Percentiles rank a stretch among this genome's conserved stretches.
These are phyloP conservation scores for Acanthamoeba lenticulata DNA, from an alignment of 208 protist genomes.

Conservation along the genomic window DNA sequence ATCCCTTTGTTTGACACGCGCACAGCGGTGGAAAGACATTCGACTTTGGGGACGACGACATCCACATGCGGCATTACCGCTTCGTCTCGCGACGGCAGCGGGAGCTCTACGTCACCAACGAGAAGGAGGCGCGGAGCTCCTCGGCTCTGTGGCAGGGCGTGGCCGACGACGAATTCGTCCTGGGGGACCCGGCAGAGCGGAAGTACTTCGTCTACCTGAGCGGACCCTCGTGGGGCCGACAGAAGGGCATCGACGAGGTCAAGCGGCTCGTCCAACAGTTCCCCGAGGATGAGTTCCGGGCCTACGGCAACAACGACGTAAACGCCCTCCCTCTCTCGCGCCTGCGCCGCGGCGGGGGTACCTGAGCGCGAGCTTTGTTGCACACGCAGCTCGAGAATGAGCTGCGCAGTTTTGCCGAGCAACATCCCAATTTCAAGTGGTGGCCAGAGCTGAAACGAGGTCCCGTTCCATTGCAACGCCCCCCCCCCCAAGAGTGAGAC, in stretches of 20 bases:
- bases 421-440: neutral
- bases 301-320: neutral
- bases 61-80: neutral
- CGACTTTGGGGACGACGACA: neutral
- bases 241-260: neutral
- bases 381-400: neutral
- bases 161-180: neutral
- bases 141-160: neutral
- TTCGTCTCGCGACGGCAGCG: neutral
- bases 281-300: neutral
- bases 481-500: too few species aligned
- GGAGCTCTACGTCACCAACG: neutral
- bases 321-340: neutral
- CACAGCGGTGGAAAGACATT: neutral
- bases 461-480: neutral
- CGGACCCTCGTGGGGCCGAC: neutral
- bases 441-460: neutral
- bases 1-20: too few species aligned
- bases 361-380: neutral
- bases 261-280: neutral
- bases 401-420: neutral
- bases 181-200: neutral
- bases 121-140: neutral
- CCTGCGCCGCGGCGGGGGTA: too few species aligned
- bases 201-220: neutral